A percentile compares a stretch with the other conserved stretches of the same genome.
Evolutionary conservation across 2,329 filamentous ascomycete species (phyloP).

Genomic region (Fusarium penzigii): DNA sequence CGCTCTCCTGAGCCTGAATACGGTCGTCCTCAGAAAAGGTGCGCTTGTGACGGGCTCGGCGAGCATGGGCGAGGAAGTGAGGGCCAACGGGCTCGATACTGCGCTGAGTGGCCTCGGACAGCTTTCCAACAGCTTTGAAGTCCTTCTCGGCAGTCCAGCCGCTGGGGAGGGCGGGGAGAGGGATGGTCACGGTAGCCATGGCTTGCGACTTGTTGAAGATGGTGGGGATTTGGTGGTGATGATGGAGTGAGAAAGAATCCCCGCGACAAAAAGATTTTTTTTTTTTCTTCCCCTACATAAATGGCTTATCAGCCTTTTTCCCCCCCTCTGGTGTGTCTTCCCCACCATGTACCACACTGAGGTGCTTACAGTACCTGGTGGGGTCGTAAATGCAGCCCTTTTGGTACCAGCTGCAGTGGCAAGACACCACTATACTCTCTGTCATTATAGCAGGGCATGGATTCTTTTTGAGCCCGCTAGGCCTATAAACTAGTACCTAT

Average conservation of each 20-base stretch:
- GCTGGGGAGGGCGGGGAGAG: constrained; percentile 73
- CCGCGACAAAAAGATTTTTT: constrained; percentile 11
- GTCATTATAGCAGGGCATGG: neutral
- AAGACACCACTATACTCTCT: neutral
- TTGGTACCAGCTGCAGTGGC: neutral
- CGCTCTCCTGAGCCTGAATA: constrained; percentile 91
- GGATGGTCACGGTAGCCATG: constrained; percentile 59
- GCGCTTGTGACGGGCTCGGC: constrained; percentile 91
- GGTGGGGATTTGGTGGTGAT: constrained; percentile 15
- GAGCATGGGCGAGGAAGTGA: constrained; percentile 96
- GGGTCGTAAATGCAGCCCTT: constrained; percentile 3
- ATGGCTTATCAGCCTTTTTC: neutral
- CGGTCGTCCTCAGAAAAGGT: constrained; percentile 99
- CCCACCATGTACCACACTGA: constrained; percentile 17
- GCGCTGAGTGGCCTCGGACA: constrained; percentile 78
- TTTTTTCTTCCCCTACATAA: constrained; percentile 16
- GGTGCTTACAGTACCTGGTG: constrained; percentile 16
- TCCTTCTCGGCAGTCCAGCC: constrained; percentile 89
- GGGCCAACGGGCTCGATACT: constrained; percentile 95
- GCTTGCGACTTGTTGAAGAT: constrained; percentile 30
- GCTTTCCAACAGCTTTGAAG: constrained; percentile 79
- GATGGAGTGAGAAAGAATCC: constrained; percentile 14
- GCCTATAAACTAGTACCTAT: neutral
- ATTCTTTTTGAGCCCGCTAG: too few species aligned
- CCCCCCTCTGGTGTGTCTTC: constrained; percentile 3